Evolutionary conservation across 2,329 filamentous ascomycete genomes (phyloP), one percentile per base, ranked within the genome.

Genomic region (Sclerotinia trifoliorum): DNA sequence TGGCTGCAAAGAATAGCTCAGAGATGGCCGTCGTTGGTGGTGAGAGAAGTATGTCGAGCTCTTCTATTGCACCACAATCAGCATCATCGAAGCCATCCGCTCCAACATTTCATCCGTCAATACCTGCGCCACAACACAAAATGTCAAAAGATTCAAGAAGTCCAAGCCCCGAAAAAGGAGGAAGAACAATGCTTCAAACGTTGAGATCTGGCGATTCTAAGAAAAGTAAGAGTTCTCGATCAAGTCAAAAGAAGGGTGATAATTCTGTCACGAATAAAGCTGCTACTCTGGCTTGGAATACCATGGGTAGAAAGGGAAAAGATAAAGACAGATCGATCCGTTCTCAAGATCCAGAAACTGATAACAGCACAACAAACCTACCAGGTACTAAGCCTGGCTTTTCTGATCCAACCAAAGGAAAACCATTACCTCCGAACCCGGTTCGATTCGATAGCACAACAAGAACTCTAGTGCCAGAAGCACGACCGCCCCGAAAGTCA

Each of bases 141-240:
- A 73, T 70, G 64, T 82, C 80, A 67, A 77, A 77, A 55, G 49
- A 72, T 1, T 78, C 81, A 19, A 81, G 84, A 65, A 82, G 84
- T n/a, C 79, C 82, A 21, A 88, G 85, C 69, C 86, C 86, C 3
- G 86, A 88, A 60, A 88, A 84, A 72, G 71, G 70, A 42, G 48
- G 24, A 57, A 84, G 87, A 69, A 85, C 82, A 0, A 86, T 90
- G 84, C 81, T 86, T 66, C 88, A 86, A 15, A 90, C 87, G 0
- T 75, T 90, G 13, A 83, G 87, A 58, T 81, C 84, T 10, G 80
- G 79, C 7, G 84, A 81, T 71, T 81, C 87, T 15, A 83, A 80
- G 72, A 83, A 80, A 69, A 67, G 72, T 32, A 81, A 81, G 62
- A 76, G 80, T 3, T 70, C 81, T 44, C 76, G 71, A 54, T 52